A percentile compares a stretch with the other conserved stretches of the same genome.
Conservation (phyloP, 2,329 filamentous ascomycete genomes). For the Pseudopyricularia cyperi region DNA sequence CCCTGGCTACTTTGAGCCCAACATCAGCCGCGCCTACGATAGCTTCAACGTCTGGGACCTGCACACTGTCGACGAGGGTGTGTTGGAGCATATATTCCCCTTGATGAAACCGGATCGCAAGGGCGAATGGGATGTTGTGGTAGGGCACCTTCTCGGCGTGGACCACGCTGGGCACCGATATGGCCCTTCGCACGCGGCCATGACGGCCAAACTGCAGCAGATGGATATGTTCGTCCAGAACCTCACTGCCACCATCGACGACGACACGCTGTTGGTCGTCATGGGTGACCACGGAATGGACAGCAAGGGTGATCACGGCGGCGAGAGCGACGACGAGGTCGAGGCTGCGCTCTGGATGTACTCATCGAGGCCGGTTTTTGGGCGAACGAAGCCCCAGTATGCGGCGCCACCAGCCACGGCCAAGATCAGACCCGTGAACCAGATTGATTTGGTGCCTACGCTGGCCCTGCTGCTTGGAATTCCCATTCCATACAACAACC, state of each 20-base stretch:
- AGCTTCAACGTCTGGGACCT: conserved; percentile 98
- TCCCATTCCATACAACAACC: conserved; percentile 91
- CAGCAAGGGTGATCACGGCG: conserved; percentile 91
- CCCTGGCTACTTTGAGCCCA: conserved; percentile 80
- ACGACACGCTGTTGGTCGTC: conserved; percentile 77
- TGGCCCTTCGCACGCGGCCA: conserved; percentile 82
- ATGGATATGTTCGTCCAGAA: conserved; percentile 74
- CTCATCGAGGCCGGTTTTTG: conserved; percentile 75
- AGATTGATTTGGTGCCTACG: conserved; percentile 94
- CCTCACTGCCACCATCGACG: conserved; percentile 60
- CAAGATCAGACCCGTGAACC: conserved; percentile 61
- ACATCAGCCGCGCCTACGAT: conserved; percentile 80
- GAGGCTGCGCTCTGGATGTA: conserved; percentile 98
- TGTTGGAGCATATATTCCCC: conserved; percentile 81
- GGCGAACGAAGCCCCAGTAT: conserved; percentile 49
- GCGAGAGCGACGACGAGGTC: conserved; percentile 91
- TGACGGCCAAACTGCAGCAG: conserved; percentile 79
- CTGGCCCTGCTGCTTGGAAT: conserved; percentile 77
- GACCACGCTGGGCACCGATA: conserved; percentile 96
- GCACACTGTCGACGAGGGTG: conserved; percentile 92
- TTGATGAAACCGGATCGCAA: conserved; percentile 54
- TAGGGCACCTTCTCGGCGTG: conserved; percentile 88
- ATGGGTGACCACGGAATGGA: conserved; percentile 99
- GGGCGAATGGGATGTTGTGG: conserved; percentile 79
- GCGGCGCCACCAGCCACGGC: conserved; percentile 52